Evolutionary conservation across 176 grass and related monocot species (phyloP).

Genomic region (Musa itinerans): DNA sequence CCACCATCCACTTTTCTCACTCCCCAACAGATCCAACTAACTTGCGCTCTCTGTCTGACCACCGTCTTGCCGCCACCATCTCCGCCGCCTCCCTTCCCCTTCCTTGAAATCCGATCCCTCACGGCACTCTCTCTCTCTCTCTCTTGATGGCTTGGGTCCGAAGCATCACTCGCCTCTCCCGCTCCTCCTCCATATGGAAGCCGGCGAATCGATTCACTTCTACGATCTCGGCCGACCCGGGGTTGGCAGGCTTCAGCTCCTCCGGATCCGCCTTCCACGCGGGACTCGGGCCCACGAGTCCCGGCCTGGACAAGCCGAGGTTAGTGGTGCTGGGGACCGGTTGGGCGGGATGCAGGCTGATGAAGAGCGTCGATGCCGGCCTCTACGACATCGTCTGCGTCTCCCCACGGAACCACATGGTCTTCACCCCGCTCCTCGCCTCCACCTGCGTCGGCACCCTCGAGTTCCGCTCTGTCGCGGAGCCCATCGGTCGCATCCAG

Average conservation of each 20-base stretch:
- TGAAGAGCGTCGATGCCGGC: conserved; percentile 72
- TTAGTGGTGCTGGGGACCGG: conserved; percentile 89
- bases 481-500: conserved; percentile 74
- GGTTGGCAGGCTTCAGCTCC: conserved; percentile 1
- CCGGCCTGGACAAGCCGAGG: conserved; percentile 61
- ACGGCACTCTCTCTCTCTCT: neutral
- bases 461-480: conserved; percentile 95
- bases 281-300: conserved; percentile 52
- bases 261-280: neutral
- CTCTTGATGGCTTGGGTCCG: conserved; percentile 24
- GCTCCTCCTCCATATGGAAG: neutral
- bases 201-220: neutral
- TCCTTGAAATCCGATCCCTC: neutral
- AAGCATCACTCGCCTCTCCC: conserved; percentile 15
- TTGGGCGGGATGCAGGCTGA: conserved; percentile 79
- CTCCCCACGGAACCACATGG: conserved; percentile 95
- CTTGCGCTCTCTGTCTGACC: neutral
- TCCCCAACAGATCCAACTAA: too few species aligned
- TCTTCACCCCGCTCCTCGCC: conserved; percentile 96
- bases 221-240: neutral
- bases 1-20: too few species aligned
- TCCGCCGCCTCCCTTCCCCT: too few species aligned
- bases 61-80: neutral
- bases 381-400: conserved; percentile 89
- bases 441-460: conserved; percentile 98